Evolutionary conservation across 768 basidiomycete genomes (phyloP).

Genomic region (Boletus fagicola): DNA sequence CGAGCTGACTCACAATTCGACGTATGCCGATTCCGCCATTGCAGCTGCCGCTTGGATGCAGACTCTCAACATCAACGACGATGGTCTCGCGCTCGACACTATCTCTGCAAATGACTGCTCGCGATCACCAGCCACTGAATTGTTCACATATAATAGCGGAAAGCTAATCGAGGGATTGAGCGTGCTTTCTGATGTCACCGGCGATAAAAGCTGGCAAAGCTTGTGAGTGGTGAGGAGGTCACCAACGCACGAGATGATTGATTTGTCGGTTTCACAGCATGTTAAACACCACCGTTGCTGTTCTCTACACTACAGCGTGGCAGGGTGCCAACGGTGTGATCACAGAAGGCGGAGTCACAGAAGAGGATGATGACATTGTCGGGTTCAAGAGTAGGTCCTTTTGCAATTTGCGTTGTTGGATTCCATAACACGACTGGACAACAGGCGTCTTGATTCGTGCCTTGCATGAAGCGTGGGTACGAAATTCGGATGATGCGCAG

Average conservation of each 20-base stretch:
- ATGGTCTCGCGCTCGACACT: conserved; percentile 46
- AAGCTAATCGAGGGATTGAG: conserved; percentile 53
- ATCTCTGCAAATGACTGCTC: conserved; percentile 47
- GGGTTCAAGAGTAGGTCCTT: conserved; percentile 48
- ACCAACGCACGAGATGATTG: neutral
- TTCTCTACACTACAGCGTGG: conserved; percentile 46
- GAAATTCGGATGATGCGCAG: conserved; percentile 37
- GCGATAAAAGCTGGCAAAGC: conserved; percentile 40
- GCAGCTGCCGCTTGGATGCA: conserved; percentile 49
- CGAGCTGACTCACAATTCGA: conserved; percentile 42
- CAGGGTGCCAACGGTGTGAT: conserved; percentile 50
- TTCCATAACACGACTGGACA: neutral
- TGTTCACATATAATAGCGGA: conserved; percentile 56
- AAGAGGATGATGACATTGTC: conserved; percentile 44
- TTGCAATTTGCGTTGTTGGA: neutral
- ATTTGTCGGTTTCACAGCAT: conserved; percentile 26
- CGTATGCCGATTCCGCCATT: conserved; percentile 47
- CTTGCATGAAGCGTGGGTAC: conserved; percentile 43
- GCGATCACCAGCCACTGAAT: conserved; percentile 42
- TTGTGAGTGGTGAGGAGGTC: conserved; percentile 33
- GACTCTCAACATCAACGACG: conserved; percentile 42
- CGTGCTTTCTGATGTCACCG: conserved; percentile 43
- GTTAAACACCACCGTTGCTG: conserved; percentile 38
- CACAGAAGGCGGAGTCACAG: conserved; percentile 46
- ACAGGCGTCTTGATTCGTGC: conserved; percentile 47